These are phyloP conservation scores for Exidia glandulosa DNA, from an alignment of 768 basidiomycete species.

Conservation along the genomic window DNA sequence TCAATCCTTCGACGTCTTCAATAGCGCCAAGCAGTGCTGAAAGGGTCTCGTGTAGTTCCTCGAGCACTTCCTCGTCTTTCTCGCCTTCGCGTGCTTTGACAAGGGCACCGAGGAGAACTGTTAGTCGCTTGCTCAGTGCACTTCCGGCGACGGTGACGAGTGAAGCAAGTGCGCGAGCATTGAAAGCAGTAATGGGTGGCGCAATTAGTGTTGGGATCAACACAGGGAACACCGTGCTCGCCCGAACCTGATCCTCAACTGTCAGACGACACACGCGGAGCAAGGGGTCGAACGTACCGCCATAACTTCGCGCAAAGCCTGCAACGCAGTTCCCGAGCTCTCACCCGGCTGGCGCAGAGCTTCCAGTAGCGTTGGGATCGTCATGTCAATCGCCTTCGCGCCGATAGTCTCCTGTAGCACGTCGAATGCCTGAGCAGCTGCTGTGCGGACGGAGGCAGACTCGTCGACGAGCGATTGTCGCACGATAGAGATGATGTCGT, in stretches of 20 bases:
- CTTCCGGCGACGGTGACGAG: slow-evolving; percentile 89
- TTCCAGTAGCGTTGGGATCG: slow-evolving; percentile 87
- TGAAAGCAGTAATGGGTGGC: slow-evolving; percentile 89
- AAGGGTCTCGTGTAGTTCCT: slow-evolving; percentile 66
- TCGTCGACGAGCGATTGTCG: slow-evolving; percentile 81
- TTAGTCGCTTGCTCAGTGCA: slow-evolving; percentile 76
- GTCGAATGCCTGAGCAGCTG: slow-evolving; percentile 85
- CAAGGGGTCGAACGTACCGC: slow-evolving; percentile 40
- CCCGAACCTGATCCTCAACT: slow-evolving; percentile 49
- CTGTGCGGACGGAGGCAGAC: slow-evolving; percentile 72
- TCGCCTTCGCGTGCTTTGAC: slow-evolving; percentile 61
- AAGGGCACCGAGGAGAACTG: slow-evolving; percentile 65
- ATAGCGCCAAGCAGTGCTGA: slow-evolving; percentile 68
- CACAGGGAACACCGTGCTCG: slow-evolving; percentile 92
- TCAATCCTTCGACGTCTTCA: slow-evolving; percentile 76
- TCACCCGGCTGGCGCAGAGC: slow-evolving; percentile 89
- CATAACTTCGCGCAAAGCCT: slow-evolving; percentile 92
- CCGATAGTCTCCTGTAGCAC: slow-evolving; percentile 88
- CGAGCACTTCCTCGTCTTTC: slow-evolving; percentile 53
- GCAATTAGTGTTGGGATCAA: slow-evolving; percentile 88
- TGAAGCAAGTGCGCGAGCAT: slow-evolving; percentile 80
- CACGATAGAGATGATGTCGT: slow-evolving; percentile 77
- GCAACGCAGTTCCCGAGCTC: slow-evolving; percentile 88
- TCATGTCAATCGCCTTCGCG: slow-evolving; percentile 86
- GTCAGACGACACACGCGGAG: slow-evolving; percentile 1